phyloP scores from a whole-genome alignment of 331 rosid species.

The Malus hybrid region DNA sequence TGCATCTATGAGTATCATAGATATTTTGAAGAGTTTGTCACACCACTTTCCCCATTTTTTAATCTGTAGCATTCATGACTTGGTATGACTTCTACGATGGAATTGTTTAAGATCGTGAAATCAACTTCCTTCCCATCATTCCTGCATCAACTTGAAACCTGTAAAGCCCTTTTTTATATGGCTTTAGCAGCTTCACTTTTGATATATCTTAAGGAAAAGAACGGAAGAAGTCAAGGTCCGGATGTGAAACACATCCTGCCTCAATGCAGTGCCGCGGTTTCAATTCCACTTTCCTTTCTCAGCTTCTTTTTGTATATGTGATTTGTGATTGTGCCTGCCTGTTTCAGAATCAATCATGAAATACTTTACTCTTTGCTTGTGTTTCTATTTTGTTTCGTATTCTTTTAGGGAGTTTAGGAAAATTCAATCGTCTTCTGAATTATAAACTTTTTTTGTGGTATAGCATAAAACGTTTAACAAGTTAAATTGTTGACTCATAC shows the following conservation, averaged over 20 bases:
- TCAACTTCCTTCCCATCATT: background rate
- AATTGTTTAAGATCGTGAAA: background rate
- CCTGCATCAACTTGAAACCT: background rate
- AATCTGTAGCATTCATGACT: background rate
- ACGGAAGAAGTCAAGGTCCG: background rate
- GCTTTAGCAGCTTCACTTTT: background rate
- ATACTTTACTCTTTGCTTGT: background rate
- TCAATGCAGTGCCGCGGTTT: background rate
- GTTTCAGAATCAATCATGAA: background rate
- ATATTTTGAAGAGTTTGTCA: background rate
- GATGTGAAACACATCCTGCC: background rate
- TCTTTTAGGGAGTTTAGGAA: background rate
- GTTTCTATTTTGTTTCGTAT: background rate
- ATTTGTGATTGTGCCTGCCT: background rate
- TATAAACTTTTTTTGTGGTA: background rate
- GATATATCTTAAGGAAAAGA: background rate
- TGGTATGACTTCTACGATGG: background rate
- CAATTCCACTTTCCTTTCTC: background rate
- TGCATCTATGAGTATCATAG: background rate
- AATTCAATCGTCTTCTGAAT: background rate
- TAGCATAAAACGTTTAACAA: background rate
- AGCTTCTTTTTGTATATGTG: background rate
- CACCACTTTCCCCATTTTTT: background rate
- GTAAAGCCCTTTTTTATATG: conserved; percentile 2
- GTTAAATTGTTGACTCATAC: background rate